Evolutionary conservation across 2,329 filamentous ascomycete genomes (phyloP), one percentile per base, ranked within the genome.

Genomic region (Penicillium digitatum): DNA sequence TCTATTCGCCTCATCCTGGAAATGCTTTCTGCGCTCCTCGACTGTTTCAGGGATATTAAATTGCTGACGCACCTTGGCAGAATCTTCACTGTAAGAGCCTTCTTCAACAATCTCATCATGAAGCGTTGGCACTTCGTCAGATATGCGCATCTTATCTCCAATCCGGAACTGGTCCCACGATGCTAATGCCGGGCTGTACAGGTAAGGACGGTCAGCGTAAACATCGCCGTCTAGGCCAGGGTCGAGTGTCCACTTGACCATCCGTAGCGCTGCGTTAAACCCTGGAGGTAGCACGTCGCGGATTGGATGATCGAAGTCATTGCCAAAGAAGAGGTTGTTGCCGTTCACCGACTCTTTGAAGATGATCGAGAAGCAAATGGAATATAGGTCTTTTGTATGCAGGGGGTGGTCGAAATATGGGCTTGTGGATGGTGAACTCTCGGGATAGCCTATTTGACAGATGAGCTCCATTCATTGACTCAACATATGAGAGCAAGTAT

Each of bases 261-360:
- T 87, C 49, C 85, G 86, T 73, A 96, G 85, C 0, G 91, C 92
- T 10, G 89, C 87, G 68, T 84, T 85, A 73, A 96, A 95, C 0
- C 93, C 91, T 0, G 90, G 89, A 0, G 94, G 93, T 2, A 99
- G 79, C 16, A 86, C 83, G 69, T 96, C 88, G 29, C 90, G 84
- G 64, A 99, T 94, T 0, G 94, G 90, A 48, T 88, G 84, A 68
- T 96, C 92, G 70, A 97, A 96, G 78, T 96, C 91, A 72, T 97
- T 97, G 39, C 93, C 94, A 65, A 96, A 96, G 51, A 96, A 85
- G 3, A 99, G 79, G 59, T 95, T 86, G 26, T 82, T 74, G 42
- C 84, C 90, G 3, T 80, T 79, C 54, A 95, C 85, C 34, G 73
- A 73, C 29, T 76, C 65, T 65, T 88, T 89, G n/a, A 88, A 89